Percentiles rank a stretch among this genome's conserved stretches.
These are phyloP conservation scores for Aspergillus pseudotamarii DNA, from an alignment of 2,329 filamentous ascomycete genomes.

Conservation along the genomic window DNA sequence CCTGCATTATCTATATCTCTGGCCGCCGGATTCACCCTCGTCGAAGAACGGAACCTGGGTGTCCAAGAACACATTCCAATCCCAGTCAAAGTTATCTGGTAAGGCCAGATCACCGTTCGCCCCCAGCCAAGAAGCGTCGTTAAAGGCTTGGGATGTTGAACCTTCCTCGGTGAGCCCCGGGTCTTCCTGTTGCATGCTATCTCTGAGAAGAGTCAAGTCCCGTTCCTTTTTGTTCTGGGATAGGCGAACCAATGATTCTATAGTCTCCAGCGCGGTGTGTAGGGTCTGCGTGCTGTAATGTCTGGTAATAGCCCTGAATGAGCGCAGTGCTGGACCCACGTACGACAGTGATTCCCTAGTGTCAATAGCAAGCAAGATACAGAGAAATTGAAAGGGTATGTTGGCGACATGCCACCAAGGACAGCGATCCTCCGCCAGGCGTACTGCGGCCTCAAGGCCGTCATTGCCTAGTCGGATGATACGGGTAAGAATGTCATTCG, in stretches of 20 bases:
- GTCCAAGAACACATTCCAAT: slow-evolving; percentile 7
- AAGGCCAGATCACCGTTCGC: not conserved
- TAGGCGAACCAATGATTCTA: slow-evolving; percentile 2
- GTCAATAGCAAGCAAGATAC: slow-evolving; percentile 15
- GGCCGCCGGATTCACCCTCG: not conserved
- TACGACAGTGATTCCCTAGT: slow-evolving; percentile 6
- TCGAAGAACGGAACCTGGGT: slow-evolving; percentile 5
- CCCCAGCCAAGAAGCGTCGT: not conserved
- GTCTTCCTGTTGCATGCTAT: not conserved
- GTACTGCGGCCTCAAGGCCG: slow-evolving; percentile 12
- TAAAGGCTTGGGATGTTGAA: not conserved
- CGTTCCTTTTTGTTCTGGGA: slow-evolving; percentile 1
- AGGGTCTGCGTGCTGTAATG: slow-evolving; percentile 1
- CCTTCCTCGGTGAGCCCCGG: not conserved
- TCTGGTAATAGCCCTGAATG: not conserved
- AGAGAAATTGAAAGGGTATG: slow-evolving; percentile 19
- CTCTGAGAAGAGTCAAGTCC: not conserved
- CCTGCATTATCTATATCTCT: slow-evolving; percentile 3
- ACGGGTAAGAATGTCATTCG: slow-evolving; percentile 7
- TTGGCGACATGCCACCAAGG: slow-evolving; percentile 25
- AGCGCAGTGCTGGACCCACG: slow-evolving; percentile 7
- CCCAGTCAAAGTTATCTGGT: slow-evolving; percentile 1
- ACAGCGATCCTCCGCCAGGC: slow-evolving; percentile 8
- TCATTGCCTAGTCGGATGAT: slow-evolving; percentile 13
- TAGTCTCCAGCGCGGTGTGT: not conserved